Evolutionary conservation across 1,284 basidiomycete genomes (phyloP), one percentile per base, ranked within the genome.

Genomic region (Pseudozyma thailandica): DNA sequence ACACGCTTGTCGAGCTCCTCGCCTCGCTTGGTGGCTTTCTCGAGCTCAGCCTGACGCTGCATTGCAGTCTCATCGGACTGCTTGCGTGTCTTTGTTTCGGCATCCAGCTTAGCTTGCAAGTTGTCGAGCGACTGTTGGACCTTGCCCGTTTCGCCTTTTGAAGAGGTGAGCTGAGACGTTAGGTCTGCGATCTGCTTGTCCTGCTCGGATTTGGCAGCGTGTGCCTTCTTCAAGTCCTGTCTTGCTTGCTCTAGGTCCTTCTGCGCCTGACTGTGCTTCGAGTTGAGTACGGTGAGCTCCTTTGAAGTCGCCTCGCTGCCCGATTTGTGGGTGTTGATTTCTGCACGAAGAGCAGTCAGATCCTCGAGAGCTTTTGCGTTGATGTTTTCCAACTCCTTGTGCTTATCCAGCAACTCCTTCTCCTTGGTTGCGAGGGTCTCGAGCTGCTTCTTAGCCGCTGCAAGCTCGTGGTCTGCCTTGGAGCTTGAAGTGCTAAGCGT

Each of bases 391-490:
- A 61, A 50, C 42, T 68, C 64, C 37, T 68, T 60, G 18, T 57
- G 64, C 46, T 68, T 57, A 4, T 53, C 39, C 16, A 57, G 49
- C 50, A 28, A 50, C 6, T 61, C 64, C 31, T 61, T 61, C 46
- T 61, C 46, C 49, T 63, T 59, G 12, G 27, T 30, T 33, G 39
- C 35, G 20, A 55, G 35, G 23, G 48, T 39, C 7, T 43, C 38
- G 6, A 69, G 39, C 26, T 59, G 46, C 41, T 73, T 51, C 41
- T 56, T 57, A 2, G 58, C 50, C 41, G 43, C 27, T n/a, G 52
- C 71, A 25, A 60, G 54, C 42, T 64, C 53, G 15, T 57, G 26
- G 44, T 50, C 37, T n/a, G 28, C 31, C 39, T 63, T 41, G 26
- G 44, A 39, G 12, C 41, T 44, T 6, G 57, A 61, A 13, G 63